Evolutionary conservation across 1,139 yeast species (phyloP), one percentile per base, ranked within the genome.

Genomic region (Blastobotrys niveus): DNA sequence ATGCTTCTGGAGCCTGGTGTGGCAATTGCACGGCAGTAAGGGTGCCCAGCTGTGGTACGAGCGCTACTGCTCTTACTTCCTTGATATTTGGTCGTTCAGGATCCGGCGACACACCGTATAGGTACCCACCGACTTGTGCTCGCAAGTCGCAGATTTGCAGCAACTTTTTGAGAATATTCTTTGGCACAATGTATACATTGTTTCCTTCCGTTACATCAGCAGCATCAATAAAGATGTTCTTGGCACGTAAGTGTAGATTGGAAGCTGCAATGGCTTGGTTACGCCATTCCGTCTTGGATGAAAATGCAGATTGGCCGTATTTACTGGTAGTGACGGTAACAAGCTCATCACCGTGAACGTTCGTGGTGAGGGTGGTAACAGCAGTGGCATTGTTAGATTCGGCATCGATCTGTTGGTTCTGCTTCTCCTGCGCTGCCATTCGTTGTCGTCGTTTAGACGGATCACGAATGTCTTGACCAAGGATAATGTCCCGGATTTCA

Each of bases 301-400:
- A 73, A 60, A 91, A 91, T 2, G 82, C 68, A 67, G 79, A 82
- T 55, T 87, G 94, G 59, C 88, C 98, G 60, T 85, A 89, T 53
- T 80, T 80, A 18, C 93, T 80, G 0, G 98, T 88, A 0, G 97
- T 88, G 18, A 91, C 95, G 0, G 95, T 93, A 32, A 84, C 82
- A 58, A 93, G 89, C 57, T 89, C 94, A 60, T 91, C 98, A 31
- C 99, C 99, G 58, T 89, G 96, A 2, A 87, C 95, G 60, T 88
- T 93, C 22, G 82, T 80, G 0, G 95, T 85, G 46, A 81, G 81
- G 0, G 95, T 80, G 56, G 87, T 89, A 57, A 84, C 73, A 0
- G 96, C 95, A 0, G 93, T 80, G 27, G 81, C 66, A 52, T 76
- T 77, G 0, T 96, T 95, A 0, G 93, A 80, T 30, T 82, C 66